Conservation (phyloP, 768 basidiomycete genomes). For the Arthromyces matolae region DNA sequence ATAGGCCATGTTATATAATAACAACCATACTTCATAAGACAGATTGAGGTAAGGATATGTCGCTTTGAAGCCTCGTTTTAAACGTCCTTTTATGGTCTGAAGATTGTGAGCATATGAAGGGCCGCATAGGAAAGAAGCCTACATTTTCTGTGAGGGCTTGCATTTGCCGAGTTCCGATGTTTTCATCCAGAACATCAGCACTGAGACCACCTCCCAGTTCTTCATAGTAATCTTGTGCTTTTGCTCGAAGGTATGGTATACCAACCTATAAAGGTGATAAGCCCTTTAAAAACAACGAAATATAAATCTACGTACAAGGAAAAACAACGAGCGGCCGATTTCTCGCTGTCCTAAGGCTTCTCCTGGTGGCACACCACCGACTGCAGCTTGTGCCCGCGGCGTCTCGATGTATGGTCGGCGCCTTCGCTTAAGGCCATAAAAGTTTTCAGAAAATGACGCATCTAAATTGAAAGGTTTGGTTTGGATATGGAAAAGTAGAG, state of each 20-base stretch:
- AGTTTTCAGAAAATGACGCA: conserved; percentile 93
- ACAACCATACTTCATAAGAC: conserved; percentile 74
- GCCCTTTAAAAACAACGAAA: background rate
- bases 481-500: too few species aligned
- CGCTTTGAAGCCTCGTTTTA: conserved; percentile 62
- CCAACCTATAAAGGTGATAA: conserved; percentile 54
- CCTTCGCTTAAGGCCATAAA: conserved; percentile 87
- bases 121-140: conserved; percentile 18
- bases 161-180: conserved; percentile 38
- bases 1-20: conserved; percentile 84
- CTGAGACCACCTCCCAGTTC: conserved; percentile 78
- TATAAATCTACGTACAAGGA: conserved; percentile 55
- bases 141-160: conserved; percentile 54
- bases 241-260: conserved; percentile 85
- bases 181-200: conserved; percentile 61
- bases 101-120: conserved; percentile 1
- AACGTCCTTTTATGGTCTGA: conserved; percentile 33
- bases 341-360: conserved; percentile 67
- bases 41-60: conserved; percentile 83
- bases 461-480: conserved; percentile 47
- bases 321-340: conserved; percentile 70
- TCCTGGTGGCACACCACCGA: conserved; percentile 58
- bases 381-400: conserved; percentile 62
- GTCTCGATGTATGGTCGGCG: conserved; percentile 67
- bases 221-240: conserved; percentile 89